phyloP scores from a whole-genome alignment of 2,329 filamentous ascomycete species.

The Fusarium caatingaense region DNA sequence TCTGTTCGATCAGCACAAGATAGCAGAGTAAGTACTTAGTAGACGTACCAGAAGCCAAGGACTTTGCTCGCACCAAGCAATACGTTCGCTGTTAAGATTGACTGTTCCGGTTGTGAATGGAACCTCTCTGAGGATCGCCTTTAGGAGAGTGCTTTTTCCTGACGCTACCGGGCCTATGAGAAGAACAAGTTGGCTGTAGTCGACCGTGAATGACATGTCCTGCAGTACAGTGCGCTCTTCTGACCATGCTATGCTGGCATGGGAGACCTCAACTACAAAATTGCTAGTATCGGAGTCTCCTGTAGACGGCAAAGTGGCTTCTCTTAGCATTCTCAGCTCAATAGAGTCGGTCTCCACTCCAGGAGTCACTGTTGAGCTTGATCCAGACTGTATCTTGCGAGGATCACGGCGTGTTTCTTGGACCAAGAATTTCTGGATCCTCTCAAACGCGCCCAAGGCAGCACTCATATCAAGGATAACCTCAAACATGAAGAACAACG shows the following conservation, averaged over 20 bases:
- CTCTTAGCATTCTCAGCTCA: slow-evolving; percentile 16
- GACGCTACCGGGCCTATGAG: slow-evolving; percentile 58
- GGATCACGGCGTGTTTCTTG: slow-evolving; percentile 45
- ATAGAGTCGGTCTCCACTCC: background rate
- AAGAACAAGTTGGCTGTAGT: slow-evolving; percentile 50
- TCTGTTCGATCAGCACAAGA: slow-evolving; percentile 33
- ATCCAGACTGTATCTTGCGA: slow-evolving; percentile 12
- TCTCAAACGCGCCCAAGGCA: slow-evolving; percentile 54
- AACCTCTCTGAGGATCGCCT: slow-evolving; percentile 53
- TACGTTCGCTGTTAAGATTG: slow-evolving; percentile 5
- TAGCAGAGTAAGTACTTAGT: no score
- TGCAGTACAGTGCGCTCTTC: slow-evolving; percentile 45
- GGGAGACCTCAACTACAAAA: slow-evolving; percentile 23
- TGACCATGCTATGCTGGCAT: slow-evolving; percentile 53
- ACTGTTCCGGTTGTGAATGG: slow-evolving; percentile 38
- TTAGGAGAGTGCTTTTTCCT: slow-evolving; percentile 59
- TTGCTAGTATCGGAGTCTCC: no score
- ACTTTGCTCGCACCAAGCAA: slow-evolving; percentile 51
- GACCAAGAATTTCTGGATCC: slow-evolving; percentile 54
- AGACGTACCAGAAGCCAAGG: slow-evolving; percentile 49
- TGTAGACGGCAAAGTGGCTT: fast-evolving
- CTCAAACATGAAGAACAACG: slow-evolving; percentile 55
- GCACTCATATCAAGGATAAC: slow-evolving; percentile 53
- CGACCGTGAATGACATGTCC: slow-evolving; percentile 51
- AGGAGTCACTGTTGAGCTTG: background rate